Conservation (phyloP, 2,329 filamentous ascomycete species). For the Fusarium setosum region DNA sequence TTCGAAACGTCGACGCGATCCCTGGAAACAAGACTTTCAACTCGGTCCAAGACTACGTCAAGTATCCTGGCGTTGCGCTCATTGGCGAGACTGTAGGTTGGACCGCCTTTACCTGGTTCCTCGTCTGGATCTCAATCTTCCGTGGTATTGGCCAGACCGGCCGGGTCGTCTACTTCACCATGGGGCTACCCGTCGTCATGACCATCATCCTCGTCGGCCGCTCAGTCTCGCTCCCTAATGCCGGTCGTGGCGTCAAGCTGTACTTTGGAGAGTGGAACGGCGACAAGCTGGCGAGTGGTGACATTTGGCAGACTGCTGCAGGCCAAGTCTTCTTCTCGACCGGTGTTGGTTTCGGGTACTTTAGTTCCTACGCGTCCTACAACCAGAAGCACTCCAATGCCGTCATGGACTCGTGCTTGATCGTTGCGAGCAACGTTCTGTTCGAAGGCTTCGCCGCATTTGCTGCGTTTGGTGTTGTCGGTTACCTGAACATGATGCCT, state of each 20-base stretch:
- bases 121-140: conserved; percentile 70
- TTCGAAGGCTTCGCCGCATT: conserved; percentile 66
- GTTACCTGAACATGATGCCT: conserved; percentile 53
- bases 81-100: conserved; percentile 68
- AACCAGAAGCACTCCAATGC: conserved; percentile 68
- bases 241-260: conserved; percentile 61
- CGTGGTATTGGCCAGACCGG: conserved; percentile 68
- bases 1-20: conserved; percentile 58
- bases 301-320: conserved; percentile 69
- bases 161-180: conserved; percentile 71
- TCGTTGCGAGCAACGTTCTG: conserved; percentile 65
- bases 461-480: conserved; percentile 66
- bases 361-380: conserved; percentile 68
- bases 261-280: conserved; percentile 60
- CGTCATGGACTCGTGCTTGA: conserved; percentile 68
- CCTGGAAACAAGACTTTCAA: conserved; percentile 52
- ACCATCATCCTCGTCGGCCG: conserved; percentile 67
- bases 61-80: conserved; percentile 59
- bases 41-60: conserved; percentile 55
- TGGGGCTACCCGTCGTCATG: conserved; percentile 68
- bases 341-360: conserved; percentile 69
- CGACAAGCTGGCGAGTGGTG: conserved; percentile 60
- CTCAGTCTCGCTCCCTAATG: conserved; percentile 64
- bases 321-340: conserved; percentile 71
- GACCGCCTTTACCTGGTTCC: conserved; percentile 68